These are phyloP conservation scores for Gypsophila paniculata DNA, from an alignment of 179 eudicot species.

Conservation along the genomic window DNA sequence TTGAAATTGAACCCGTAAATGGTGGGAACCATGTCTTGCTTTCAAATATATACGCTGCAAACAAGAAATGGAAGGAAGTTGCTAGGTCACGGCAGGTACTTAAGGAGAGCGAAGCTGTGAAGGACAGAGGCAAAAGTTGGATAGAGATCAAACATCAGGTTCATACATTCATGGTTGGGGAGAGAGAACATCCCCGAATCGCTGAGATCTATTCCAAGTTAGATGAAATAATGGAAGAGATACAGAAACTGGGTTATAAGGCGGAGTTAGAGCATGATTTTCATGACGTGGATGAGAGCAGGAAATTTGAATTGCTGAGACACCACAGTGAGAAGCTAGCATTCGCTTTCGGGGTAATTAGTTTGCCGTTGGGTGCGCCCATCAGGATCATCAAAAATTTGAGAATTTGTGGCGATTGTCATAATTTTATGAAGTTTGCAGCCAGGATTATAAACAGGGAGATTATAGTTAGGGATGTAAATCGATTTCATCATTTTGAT, in stretches of 20 bases:
- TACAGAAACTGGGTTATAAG: constrained; percentile 44
- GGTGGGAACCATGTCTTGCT: constrained; percentile 74
- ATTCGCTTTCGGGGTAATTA: constrained; percentile 52
- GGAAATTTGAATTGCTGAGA: constrained; percentile 44
- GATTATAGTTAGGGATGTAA: constrained; percentile 59
- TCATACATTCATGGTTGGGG: constrained; percentile 68
- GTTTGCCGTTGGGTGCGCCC: constrained; percentile 46
- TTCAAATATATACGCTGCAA: constrained; percentile 62
- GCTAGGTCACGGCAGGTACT: constrained; percentile 44
- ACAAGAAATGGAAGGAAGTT: constrained; percentile 65
- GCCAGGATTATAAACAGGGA: constrained; percentile 48
- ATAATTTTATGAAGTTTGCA: constrained; percentile 64
- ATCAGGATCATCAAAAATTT: constrained; percentile 71
- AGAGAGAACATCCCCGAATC: constrained; percentile 50
- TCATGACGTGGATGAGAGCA: constrained; percentile 63
- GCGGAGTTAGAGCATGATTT: constrained; percentile 46
- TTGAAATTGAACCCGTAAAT: constrained; percentile 67
- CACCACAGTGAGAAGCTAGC: constrained; percentile 85
- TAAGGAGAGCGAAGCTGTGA: constrained; percentile 53
- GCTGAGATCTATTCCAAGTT: constrained; percentile 43
- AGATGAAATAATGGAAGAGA: constrained; percentile 51
- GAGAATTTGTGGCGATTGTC: constrained; percentile 73
- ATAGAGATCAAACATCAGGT: constrained; percentile 50
- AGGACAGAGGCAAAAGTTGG: constrained; percentile 72
- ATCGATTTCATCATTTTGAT: constrained; percentile 67